Conservation (phyloP, 1,284 basidiomycete genomes). For the Apiotrichum gracile region DNA sequence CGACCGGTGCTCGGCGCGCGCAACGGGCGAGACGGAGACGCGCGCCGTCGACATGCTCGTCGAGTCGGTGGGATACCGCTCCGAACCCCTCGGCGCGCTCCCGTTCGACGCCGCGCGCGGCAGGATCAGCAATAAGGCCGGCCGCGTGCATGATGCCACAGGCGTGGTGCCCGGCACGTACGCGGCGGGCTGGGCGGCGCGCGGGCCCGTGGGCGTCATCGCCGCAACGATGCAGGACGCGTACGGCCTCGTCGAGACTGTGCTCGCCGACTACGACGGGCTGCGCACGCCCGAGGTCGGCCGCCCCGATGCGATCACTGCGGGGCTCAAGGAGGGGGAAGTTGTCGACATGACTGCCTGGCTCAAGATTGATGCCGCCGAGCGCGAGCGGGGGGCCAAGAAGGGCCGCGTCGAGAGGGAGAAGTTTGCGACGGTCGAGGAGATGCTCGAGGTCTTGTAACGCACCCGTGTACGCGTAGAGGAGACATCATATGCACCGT, state of each 20-base stretch:
- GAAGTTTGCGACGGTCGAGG: conserved; percentile 53
- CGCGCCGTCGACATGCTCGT: conserved; percentile 71
- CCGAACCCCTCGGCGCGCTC: conserved; percentile 54
- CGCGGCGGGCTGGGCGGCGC: conserved; percentile 88
- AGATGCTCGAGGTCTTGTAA: conserved; percentile 51
- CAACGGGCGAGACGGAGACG: conserved; percentile 57
- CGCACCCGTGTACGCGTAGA: background rate
- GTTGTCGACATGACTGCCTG: conserved; percentile 39
- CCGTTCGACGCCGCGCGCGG: conserved; percentile 47
- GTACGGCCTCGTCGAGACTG: conserved; percentile 51
- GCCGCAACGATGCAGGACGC: conserved; percentile 93
- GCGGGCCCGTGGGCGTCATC: conserved; percentile 86
- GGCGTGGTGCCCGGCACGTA: conserved; percentile 62
- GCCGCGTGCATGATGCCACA: conserved; percentile 40
- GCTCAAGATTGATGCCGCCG: conserved; percentile 38
- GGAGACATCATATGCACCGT: background rate
- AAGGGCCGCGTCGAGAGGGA: conserved; percentile 32
- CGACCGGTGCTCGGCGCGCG: conserved; percentile 49
- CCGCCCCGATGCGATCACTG: conserved; percentile 23
- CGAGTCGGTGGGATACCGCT: conserved; percentile 80
- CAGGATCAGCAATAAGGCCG: conserved; percentile 40
- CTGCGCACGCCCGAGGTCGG: conserved; percentile 14
- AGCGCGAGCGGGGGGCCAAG: conserved; percentile 22
- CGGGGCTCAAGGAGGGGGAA: conserved; percentile 18
- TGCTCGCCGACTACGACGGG: conserved; percentile 32